phyloP scores from a whole-genome alignment of 1,284 basidiomycete genomes.

The Wolfiporia cocos region DNA sequence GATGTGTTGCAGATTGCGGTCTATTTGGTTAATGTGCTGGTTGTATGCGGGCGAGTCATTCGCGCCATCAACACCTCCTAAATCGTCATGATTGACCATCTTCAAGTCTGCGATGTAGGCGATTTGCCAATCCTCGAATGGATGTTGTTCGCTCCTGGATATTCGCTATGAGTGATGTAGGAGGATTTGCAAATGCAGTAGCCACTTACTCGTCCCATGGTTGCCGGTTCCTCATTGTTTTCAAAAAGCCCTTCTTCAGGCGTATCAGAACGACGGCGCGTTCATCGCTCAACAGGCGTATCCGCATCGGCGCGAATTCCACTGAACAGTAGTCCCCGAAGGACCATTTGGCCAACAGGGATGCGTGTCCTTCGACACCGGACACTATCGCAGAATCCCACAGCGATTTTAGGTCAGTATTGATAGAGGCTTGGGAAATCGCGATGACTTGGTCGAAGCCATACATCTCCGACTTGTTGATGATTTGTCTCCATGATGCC shows the following conservation, averaged over 20 bases:
- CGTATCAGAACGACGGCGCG: slow-evolving; percentile 23
- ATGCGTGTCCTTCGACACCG: not conserved
- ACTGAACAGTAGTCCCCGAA: slow-evolving; percentile 20
- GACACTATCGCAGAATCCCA: slow-evolving; percentile 11
- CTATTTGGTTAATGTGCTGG: slow-evolving; percentile 6
- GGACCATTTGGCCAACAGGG: slow-evolving; percentile 17
- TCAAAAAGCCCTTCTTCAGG: slow-evolving; percentile 16
- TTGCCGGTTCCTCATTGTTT: slow-evolving; percentile 13
- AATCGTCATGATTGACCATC: slow-evolving; percentile 11
- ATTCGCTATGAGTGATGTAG: no score
- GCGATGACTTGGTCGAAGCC: slow-evolving; percentile 28
- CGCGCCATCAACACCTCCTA: not conserved
- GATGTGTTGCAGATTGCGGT: slow-evolving; percentile 17
- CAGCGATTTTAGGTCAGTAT: slow-evolving; percentile 20
- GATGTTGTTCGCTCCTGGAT: slow-evolving; percentile 11
- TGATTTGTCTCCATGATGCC: slow-evolving; percentile 17
- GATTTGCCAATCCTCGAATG: slow-evolving; percentile 22
- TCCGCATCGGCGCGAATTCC: slow-evolving; percentile 18
- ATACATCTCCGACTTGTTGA: slow-evolving; percentile 19
- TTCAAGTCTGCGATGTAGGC: slow-evolving; percentile 27
- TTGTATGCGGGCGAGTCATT: slow-evolving; percentile 3
- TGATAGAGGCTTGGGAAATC: slow-evolving; percentile 26
- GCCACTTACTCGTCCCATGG: slow-evolving; percentile 13
- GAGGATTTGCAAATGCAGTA: no score
- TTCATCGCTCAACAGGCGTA: slow-evolving; percentile 20